Conservation (phyloP, 140 eudicot genomes). For the Stevia rebaudiana region DNA sequence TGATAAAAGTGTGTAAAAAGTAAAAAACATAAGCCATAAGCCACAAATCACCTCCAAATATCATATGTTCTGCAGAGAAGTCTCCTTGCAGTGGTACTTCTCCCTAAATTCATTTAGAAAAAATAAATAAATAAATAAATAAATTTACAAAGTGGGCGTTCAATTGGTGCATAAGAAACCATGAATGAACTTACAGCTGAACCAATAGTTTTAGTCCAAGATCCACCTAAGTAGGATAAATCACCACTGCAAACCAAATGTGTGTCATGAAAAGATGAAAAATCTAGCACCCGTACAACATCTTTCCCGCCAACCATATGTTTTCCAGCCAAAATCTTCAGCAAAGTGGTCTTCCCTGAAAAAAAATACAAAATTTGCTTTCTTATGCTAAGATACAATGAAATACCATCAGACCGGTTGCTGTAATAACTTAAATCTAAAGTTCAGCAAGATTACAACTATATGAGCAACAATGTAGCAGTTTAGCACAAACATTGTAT, state of each 20-base stretch:
- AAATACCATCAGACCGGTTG: not conserved
- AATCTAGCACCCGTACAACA: slow-evolving; percentile 79
- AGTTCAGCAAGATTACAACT: not conserved
- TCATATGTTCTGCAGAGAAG: slow-evolving; percentile 98
- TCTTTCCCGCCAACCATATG: slow-evolving; percentile 97
- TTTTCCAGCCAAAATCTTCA: slow-evolving; percentile 97
- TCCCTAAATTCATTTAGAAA: slow-evolving; percentile 44
- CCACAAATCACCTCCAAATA: slow-evolving; percentile 75
- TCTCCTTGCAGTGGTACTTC: slow-evolving; percentile 96
- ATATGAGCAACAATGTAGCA: slow-evolving; percentile 7
- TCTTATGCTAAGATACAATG: not conserved
- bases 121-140: not conserved
- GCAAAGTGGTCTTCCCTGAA: slow-evolving; percentile 87
- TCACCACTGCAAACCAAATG: slow-evolving; percentile 85
- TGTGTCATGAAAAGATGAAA: slow-evolving; percentile 93
- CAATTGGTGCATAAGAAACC: slow-evolving; percentile 1
- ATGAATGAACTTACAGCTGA: slow-evolving; percentile 63
- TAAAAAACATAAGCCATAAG: not conserved
- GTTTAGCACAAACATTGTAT: not conserved
- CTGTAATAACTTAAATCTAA: not conserved
- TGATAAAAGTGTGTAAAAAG: not conserved
- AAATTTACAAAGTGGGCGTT: not conserved
- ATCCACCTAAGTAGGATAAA: slow-evolving; percentile 95
- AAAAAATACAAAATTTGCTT: slow-evolving; percentile 1
- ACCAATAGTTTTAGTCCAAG: slow-evolving; percentile 86